Base-by-base conservation (phyloP, 805 yeast genomes). In the Spathaspora gorwiae region DNA sequence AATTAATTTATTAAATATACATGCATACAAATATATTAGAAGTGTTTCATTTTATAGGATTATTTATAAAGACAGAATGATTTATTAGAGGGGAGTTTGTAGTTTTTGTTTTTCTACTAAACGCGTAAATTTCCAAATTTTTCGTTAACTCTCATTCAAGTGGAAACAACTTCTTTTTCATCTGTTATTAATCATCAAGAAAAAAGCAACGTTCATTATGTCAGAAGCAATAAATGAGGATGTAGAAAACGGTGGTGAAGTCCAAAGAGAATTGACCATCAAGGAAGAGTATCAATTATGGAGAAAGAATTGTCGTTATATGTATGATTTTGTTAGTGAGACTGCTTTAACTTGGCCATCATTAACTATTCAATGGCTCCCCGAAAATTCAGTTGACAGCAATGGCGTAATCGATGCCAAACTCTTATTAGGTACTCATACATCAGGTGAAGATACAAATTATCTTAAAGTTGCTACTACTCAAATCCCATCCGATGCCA, bases 291-390 rank as follows among this genome's bases (percentile, higher is more conserved):
- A 87, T 58, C 81, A 83, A 48, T 62, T 86, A 50, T 87, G 95
- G 95, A 75, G 87, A 48, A 80, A 85, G 56, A 87, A 85, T 56
- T 86, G 90, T 52, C 83, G 87, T 10, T 80, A 75, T 54, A 85
- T 87, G 94, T 87, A 87, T 53, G 90, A 86, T 54, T 86, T 83
- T 59, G 88, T 87, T 30, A 80, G 85, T 40, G 94, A 87, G 57
- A 84, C 92, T 0, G 87, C 85, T 2, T 65, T 87, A 38, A 78
- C 83, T 10, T 87, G 95, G 95, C 95, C 95, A 1, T 82, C 90
- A 2, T 68, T 87, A 41, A 83, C 92, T 1, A 75, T 84, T 5
- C 87, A 87, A 62, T 87, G 94, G 90, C 61, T 84, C 7, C 90
- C 90, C 0, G 68, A 66, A 27, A 51, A 57, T 49, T 39, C 47